Evolutionary conservation across 1,284 basidiomycete species (phyloP).

Genomic region (Cronartium quercuum): DNA sequence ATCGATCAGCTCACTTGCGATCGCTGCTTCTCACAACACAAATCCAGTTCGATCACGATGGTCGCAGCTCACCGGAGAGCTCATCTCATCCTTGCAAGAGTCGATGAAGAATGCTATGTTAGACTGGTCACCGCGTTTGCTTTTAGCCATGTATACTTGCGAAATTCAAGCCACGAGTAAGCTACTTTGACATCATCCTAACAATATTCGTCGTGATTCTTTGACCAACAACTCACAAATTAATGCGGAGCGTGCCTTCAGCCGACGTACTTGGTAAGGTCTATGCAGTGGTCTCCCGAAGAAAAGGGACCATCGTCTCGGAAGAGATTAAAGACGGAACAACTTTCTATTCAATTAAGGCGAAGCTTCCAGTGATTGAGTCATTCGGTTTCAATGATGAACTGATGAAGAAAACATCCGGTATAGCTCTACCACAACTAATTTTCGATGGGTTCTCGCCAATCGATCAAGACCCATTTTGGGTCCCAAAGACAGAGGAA

Average conservation of each 20-base stretch:
- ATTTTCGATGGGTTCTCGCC: conserved; percentile 69
- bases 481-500: conserved; percentile 97
- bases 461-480: conserved; percentile 90
- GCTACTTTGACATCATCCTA: conserved; percentile 47
- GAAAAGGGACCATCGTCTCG: conserved; percentile 82
- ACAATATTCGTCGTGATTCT: neutral
- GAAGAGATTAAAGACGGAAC: conserved; percentile 99
- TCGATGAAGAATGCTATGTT: conserved; percentile 79
- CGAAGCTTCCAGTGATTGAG: conserved; percentile 90
- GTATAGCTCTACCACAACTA: conserved; percentile 91
- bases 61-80: conserved; percentile 74
- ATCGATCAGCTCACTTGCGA: neutral
- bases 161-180: conserved; percentile 95
- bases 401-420: conserved; percentile 90
- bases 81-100: conserved; percentile 83
- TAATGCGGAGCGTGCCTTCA: conserved; percentile 48
- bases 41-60: conserved; percentile 58
- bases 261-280: conserved; percentile 97
- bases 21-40: too few relatives aligned
- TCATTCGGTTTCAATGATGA: conserved; percentile 97
- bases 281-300: conserved; percentile 85
- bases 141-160: conserved; percentile 98
- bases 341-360: conserved; percentile 83
- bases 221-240: neutral
- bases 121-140: conserved; percentile 95